These are phyloP conservation scores for Phytopythium boreale DNA, from an alignment of 352 stramenopile species.

Conservation along the genomic window DNA sequence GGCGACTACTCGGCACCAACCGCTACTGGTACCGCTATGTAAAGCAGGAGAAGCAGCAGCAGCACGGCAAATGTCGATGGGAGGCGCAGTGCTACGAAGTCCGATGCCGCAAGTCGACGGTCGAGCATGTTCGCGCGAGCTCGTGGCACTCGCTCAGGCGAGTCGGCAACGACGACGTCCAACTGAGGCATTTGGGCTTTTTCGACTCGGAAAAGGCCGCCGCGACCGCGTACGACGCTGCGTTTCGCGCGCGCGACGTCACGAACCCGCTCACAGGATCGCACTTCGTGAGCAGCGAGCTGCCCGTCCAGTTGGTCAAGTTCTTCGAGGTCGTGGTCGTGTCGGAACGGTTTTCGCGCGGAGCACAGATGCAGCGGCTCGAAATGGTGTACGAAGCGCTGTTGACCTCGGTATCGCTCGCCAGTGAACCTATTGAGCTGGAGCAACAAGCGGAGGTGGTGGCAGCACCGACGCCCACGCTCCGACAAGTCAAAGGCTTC, in stretches of 20 bases:
- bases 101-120: slow-evolving; percentile 39
- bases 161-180: slow-evolving; percentile 40
- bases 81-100: slow-evolving; percentile 56
- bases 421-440: not conserved
- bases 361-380: slow-evolving; percentile 43
- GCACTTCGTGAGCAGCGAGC: slow-evolving; percentile 18
- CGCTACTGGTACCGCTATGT: slow-evolving; percentile 68
- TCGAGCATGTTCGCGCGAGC: slow-evolving; percentile 14
- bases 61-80: slow-evolving; percentile 48
- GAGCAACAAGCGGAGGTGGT: not conserved
- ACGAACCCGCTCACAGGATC: slow-evolving; percentile 41
- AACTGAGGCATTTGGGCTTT: slow-evolving; percentile 41
- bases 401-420: slow-evolving; percentile 2
- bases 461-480: slow-evolving; percentile 2
- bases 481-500: slow-evolving; percentile 20
- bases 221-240: slow-evolving; percentile 31
- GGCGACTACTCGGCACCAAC: slow-evolving; percentile 47
- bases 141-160: slow-evolving; percentile 36
- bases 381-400: slow-evolving; percentile 39
- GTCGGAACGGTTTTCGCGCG: slow-evolving; percentile 45
- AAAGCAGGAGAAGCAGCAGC: slow-evolving; percentile 58
- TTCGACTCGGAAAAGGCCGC: slow-evolving; percentile 61
- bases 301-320: slow-evolving; percentile 25
- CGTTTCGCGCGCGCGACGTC: slow-evolving; percentile 28
- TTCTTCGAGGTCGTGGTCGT: slow-evolving; percentile 53